These are phyloP conservation scores for Penicillium lagena DNA, from an alignment of 495 filamentous ascomycete species.

Conservation along the genomic window DNA sequence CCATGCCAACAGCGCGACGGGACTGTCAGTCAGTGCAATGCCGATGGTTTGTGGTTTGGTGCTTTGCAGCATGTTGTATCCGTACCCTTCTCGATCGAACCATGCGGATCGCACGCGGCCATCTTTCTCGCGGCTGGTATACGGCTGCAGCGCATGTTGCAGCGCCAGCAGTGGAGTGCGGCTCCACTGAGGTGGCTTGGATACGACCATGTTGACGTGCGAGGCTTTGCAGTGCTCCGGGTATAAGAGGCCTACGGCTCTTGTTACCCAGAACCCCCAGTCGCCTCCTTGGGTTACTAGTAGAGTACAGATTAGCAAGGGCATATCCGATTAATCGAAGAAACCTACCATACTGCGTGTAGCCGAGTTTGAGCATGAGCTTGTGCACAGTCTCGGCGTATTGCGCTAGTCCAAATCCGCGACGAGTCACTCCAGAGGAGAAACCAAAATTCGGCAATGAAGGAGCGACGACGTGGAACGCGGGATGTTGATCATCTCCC, in stretches of 20 bases:
- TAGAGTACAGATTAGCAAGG: background rate
- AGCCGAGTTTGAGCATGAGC: constrained; percentile 64
- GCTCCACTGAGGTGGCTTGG: constrained; percentile 22
- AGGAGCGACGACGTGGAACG: constrained; percentile 40
- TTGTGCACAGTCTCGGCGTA: constrained; percentile 57
- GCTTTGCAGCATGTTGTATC: constrained; percentile 48
- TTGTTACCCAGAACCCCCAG: constrained; percentile 59
- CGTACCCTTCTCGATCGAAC: constrained; percentile 46
- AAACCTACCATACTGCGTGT: constrained; percentile 52
- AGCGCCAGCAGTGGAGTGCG: constrained; percentile 14
- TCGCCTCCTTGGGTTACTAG: constrained; percentile 60
- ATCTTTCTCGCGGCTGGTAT: constrained; percentile 24
- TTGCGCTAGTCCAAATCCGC: constrained; percentile 49
- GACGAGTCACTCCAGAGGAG: constrained; percentile 29
- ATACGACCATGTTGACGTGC: constrained; percentile 57
- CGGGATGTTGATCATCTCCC: constrained; percentile 15
- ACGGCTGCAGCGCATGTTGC: constrained; percentile 16
- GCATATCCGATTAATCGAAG: background rate
- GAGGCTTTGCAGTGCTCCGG: constrained; percentile 50
- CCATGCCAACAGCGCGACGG: constrained; percentile 58
- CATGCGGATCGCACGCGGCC: constrained; percentile 41
- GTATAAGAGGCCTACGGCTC: constrained; percentile 49
- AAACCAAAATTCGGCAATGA: constrained; percentile 38
- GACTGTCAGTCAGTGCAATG: constrained; percentile 51
- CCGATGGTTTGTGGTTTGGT: constrained; percentile 62